These are phyloP conservation scores for Epichloe gansuensis DNA, from an alignment of 2,329 filamentous ascomycete species.

Conservation along the genomic window DNA sequence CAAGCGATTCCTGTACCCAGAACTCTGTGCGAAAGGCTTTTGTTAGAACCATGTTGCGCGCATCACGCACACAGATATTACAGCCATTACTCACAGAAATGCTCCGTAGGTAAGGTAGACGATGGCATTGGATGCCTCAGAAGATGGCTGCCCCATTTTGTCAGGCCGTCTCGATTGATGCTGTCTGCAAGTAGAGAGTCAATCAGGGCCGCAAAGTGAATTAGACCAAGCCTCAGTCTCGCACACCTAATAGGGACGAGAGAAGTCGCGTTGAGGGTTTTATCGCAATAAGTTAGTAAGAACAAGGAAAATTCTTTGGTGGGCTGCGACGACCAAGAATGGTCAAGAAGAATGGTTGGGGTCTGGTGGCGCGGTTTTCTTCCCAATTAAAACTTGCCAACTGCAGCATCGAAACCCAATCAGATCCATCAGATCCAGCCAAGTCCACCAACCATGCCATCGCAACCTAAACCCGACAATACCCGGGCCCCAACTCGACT, in stretches of 20 bases:
- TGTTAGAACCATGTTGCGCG: background rate
- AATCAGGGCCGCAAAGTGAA: background rate
- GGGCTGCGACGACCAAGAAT: background rate
- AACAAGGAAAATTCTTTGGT: background rate
- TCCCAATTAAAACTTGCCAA: too few relatives aligned
- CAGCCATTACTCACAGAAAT: conserved; percentile 50
- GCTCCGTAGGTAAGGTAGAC: conserved; percentile 68
- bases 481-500: too few relatives aligned
- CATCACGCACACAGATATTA: background rate
- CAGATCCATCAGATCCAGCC: background rate
- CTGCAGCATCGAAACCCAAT: background rate
- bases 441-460: background rate
- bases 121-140: conserved; percentile 66
- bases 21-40: conserved; percentile 31
- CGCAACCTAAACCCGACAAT: too few relatives aligned
- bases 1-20: conserved; percentile 49
- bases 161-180: background rate
- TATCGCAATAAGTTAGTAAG: background rate
- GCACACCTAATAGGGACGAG: too few relatives aligned
- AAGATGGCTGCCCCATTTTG: conserved; percentile 63
- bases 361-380: too few relatives aligned
- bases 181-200: background rate
- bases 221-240: background rate
- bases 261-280: background rate
- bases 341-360: too few relatives aligned